A percentile compares a stretch with the other conserved stretches of the same genome.
These are phyloP conservation scores for Litchi chinensis DNA, from an alignment of 345 rosid genomes.

Conservation along the genomic window DNA sequence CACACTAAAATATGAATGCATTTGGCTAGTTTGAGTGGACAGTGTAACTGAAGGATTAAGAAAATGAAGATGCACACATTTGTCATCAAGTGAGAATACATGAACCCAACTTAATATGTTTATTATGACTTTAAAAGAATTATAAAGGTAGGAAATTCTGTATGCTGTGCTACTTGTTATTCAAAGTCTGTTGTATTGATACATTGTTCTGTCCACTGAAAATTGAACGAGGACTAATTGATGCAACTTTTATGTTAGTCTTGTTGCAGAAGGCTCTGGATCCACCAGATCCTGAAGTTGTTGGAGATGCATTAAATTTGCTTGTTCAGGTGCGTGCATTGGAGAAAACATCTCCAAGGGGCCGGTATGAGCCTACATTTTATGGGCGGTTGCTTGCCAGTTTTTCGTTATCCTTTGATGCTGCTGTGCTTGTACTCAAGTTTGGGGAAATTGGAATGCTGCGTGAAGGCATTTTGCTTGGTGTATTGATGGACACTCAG, in stretches of 20 bases:
- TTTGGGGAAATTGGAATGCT: constrained; percentile 84
- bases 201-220: neutral
- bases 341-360: constrained; percentile 52
- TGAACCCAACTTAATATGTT: neutral
- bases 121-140: constrained; percentile 3
- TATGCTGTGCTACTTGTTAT: neutral
- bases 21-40: neutral
- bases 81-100: neutral
- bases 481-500: constrained; percentile 77
- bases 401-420: constrained; percentile 82
- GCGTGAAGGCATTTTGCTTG: constrained; percentile 86
- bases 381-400: constrained; percentile 86
- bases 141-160: neutral
- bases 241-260: constrained; percentile 45
- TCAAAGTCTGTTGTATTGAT: neutral
- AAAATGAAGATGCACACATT: neutral
- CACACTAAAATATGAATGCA: neutral
- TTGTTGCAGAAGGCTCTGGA: constrained; percentile 89
- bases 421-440: constrained; percentile 70
- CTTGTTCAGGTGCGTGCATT: constrained; percentile 63
- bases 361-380: constrained; percentile 84
- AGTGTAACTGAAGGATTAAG: neutral
- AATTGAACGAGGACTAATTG: constrained; percentile 14
- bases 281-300: constrained; percentile 71
- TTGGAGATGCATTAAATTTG: constrained; percentile 74